phyloP scores from a whole-genome alignment of 2,329 filamentous ascomycete genomes.

The Fusarium camptoceras region DNA sequence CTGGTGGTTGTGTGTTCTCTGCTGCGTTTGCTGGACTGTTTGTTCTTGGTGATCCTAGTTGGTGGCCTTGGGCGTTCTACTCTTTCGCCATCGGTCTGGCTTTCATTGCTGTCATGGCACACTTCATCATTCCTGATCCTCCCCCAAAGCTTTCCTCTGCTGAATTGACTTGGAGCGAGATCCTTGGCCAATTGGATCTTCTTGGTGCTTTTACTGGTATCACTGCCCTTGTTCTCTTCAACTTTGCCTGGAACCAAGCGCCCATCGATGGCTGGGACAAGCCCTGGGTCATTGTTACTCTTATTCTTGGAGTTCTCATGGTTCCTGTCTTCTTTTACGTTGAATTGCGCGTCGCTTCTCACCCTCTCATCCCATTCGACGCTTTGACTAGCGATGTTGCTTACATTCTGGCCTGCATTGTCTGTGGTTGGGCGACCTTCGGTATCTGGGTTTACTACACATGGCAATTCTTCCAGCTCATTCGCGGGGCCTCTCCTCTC shows the following conservation, averaged over 20 bases:
- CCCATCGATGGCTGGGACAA: constrained; percentile 68
- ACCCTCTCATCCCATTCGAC: constrained; percentile 69
- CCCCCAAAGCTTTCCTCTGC: constrained; percentile 31
- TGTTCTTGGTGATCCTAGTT: constrained; percentile 49
- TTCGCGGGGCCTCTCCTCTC: constrained; percentile 57
- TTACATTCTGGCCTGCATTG: constrained; percentile 68
- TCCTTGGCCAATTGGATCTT: constrained; percentile 53
- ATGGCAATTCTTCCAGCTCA: constrained; percentile 61
- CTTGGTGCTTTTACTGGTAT: constrained; percentile 60
- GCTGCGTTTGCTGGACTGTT: constrained; percentile 57
- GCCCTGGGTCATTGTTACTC: constrained; percentile 65
- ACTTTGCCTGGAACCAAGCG: constrained; percentile 76
- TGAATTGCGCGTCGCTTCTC: constrained; percentile 59
- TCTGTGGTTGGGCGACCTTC: constrained; percentile 66
- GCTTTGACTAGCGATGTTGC: constrained; percentile 59
- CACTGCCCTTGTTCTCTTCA: constrained; percentile 68
- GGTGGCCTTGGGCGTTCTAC: constrained; percentile 65
- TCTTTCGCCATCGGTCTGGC: constrained; percentile 53
- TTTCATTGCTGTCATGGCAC: constrained; percentile 48
- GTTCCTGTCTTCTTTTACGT: constrained; percentile 67
- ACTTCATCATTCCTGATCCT: constrained; percentile 52
- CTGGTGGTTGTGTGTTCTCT: constrained; percentile 59
- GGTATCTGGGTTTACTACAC: constrained; percentile 66
- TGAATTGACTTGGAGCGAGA: constrained; percentile 26
- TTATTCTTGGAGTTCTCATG: constrained; percentile 68